A percentile compares a stretch with the other conserved stretches of the same genome.
Conservation (phyloP, 805 yeast species). For the Saccharomycodes ludwigii region DNA sequence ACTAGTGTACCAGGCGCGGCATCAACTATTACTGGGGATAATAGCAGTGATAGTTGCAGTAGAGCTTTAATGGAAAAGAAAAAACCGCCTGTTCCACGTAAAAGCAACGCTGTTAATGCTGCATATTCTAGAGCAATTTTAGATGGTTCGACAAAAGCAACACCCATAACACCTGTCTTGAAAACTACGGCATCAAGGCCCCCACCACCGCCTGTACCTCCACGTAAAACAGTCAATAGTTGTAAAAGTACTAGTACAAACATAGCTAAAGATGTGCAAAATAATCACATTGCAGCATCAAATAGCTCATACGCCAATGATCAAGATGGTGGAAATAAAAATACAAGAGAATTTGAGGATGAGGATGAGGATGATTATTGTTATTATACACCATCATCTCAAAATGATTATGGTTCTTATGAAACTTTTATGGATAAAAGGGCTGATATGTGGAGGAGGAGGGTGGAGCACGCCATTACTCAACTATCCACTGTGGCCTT, state of each 20-base stretch:
- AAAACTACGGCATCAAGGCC: conserved; percentile 5
- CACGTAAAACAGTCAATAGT: conserved; percentile 14
- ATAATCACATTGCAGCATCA: background rate
- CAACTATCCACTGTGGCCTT: conserved; percentile 9
- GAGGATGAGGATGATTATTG: conserved; percentile 5
- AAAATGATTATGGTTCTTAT: conserved; percentile 18
- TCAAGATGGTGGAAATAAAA: conserved; percentile 11
- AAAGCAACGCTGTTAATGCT: background rate
- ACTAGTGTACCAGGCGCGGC: too few species aligned
- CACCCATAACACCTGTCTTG: conserved; percentile 9
- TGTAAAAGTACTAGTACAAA: conserved; percentile 9
- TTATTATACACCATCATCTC: conserved; percentile 17
- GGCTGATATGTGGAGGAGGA: conserved; percentile 43
- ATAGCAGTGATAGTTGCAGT: too few species aligned
- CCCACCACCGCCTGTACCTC: conserved; percentile 16
- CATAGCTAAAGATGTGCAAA: too few species aligned
- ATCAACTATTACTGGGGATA: too few species aligned
- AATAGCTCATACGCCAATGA: conserved; percentile 2
- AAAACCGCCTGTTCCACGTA: too few species aligned
- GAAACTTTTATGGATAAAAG: conserved; percentile 30
- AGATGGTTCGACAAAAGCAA: background rate
- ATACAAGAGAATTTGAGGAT: background rate
- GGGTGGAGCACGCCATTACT: conserved; percentile 31
- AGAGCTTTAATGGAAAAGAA: too few species aligned
- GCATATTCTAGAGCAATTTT: background rate